Evolutionary conservation across 176 grass and related monocot species (phyloP), one percentile per base, ranked within the genome.

Genomic region (Triticum urartu): DNA sequence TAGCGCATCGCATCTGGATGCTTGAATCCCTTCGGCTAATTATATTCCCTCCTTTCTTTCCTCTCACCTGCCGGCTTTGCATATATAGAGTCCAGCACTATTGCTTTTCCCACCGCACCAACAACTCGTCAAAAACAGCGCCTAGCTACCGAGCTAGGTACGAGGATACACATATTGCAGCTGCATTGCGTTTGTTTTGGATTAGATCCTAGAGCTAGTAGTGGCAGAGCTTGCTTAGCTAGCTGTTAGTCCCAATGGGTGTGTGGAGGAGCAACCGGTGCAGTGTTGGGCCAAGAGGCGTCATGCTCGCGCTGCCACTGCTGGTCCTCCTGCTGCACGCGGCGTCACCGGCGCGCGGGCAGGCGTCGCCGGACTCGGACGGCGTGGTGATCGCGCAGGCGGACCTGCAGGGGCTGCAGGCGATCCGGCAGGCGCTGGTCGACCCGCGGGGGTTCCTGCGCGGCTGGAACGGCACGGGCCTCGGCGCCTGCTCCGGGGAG

Each of bases 381-480:
- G 97, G 92, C 34, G 83, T 99, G 66, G 61, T 91, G 68, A 94
- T 99, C 59, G 87, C 92, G 35, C 90, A 92, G 84, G 89, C 84
- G 9, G 94, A 99, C 83, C 90, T 91, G 85, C 90, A 99, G 79
- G 97, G 94, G 0, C 83, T 99, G 65, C 92, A 91, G 89, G 97
- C 92, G 20, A 85, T 99, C 85, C 90, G 87, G n/a, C 80, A 88
- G 47, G 78, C 80, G 6, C 84, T 99, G 60, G 85, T 86, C 9
- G 97, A 97, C 85, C 89, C 65, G 3, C 81, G 83, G 2, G 91
- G 94, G 33, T 86, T 96, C 83, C 94, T 99, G 18, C 54, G 88
- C 22, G 89, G 89, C 62, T 99, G 97, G 97, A 99, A 99, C 68
- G 97, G 90, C 59, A 99, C 90, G 17, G 97, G 97, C 75, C 89